A percentile compares a stretch with the other conserved stretches of the same genome.
Evolutionary conservation across 148 eudicot genomes (phyloP).

Genomic region (Euryodendron excelsum): DNA sequence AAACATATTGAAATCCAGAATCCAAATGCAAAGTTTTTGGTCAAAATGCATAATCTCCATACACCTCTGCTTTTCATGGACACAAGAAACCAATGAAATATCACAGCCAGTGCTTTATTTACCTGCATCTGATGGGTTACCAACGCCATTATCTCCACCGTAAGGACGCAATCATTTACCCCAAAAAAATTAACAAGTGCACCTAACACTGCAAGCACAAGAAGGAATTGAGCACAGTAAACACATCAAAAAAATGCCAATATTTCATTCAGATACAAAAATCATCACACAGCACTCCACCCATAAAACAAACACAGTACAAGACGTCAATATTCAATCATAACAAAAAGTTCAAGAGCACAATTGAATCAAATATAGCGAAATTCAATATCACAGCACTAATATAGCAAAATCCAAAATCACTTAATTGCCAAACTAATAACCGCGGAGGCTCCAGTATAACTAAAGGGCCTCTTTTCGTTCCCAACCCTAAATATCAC

Average conservation of each 20-base stretch:
- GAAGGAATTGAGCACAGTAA: not conserved
- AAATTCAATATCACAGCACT: not conserved
- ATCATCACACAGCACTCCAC: not conserved
- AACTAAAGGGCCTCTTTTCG: not conserved
- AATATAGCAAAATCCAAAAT: too few relatives aligned
- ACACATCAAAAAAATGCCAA: not conserved
- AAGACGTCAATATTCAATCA: not conserved
- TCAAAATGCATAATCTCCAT: not conserved
- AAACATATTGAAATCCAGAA: not conserved
- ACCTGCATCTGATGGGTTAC: slow-evolving; percentile 57
- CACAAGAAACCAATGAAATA: not conserved
- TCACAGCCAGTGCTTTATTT: not conserved
- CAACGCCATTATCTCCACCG: slow-evolving; percentile 50
- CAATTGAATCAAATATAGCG: not conserved
- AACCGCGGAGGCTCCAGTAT: not conserved
- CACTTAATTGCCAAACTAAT: not conserved
- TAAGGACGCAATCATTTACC: slow-evolving; percentile 30
- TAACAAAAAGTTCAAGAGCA: not conserved
- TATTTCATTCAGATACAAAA: not conserved
- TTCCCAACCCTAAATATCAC: not conserved
- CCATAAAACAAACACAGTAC: not conserved
- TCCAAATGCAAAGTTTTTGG: too few relatives aligned
- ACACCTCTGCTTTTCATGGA: not conserved
- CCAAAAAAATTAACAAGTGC: not conserved
- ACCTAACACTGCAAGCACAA: not conserved